Evolutionary conservation across 2,329 filamentous ascomycete species (phyloP), one percentile per base, ranked within the genome.

Genomic region (Colletotrichum phormii): DNA sequence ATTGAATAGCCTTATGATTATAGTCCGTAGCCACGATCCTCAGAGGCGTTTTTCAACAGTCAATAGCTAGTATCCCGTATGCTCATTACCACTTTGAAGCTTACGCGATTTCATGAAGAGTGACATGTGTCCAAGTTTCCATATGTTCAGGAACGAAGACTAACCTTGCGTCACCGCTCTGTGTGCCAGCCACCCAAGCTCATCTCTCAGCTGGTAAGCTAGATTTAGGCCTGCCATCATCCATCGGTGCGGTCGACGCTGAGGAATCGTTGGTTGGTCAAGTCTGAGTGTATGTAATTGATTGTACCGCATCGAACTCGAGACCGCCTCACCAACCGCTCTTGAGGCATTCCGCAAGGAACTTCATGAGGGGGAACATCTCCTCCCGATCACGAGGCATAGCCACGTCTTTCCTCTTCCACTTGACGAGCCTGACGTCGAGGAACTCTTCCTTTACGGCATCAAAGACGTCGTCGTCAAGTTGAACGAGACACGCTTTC

Each of bases 361-460:
- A 98, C 78, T 93, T 90, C 95, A 98, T 98, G 73, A 98, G 89
- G 0, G 95, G 95, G 78, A 95, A 79, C 88, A 97, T 95, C 86
- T 98, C 95, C 12, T 97, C 95, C 65, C 93, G 87, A 79, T 88
- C 92, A 58, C 87, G 85, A n/a, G 95, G 95, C 95, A 98, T 98
- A 1, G 88, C 89, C 81, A 97, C 94, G 6, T 92, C 93, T 3
- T 81, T 82, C 79, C 92, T 90, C 78, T 87, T 89, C 90, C 94
- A 97, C 78, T 89, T 89, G 68, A 91, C 91, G 75, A 92, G 86
- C 80, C 90, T 87, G 26, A 94, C 90, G 77, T 91, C 87, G 75
- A 87, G 84, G 81, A 96, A 97, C 67, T 89, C 88, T 54, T 85
- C 84, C 80, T 90, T 92, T 46, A 95, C 83, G 70, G 88, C 84